Conservation (phyloP, 805 yeast species). For the Lipomyces sp. region DNA sequence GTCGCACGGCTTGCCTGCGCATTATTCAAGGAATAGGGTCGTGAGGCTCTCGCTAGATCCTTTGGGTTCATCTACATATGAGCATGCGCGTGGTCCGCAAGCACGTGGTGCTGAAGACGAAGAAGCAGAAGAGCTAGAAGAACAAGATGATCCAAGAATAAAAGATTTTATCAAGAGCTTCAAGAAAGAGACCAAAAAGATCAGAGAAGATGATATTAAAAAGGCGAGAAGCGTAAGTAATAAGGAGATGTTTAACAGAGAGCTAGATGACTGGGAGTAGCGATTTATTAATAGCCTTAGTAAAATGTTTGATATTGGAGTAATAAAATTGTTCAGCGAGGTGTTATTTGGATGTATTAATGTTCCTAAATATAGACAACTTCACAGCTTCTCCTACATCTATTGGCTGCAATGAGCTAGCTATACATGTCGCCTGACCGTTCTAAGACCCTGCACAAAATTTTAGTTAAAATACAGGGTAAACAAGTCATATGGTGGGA, state of each 20-base stretch:
- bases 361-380: background rate
- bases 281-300: background rate
- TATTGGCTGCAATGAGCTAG: background rate
- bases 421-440: background rate
- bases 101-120: conserved; percentile 5
- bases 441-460: too few species aligned
- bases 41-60: conserved; percentile 31
- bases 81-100: conserved; percentile 3
- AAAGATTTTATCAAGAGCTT: conserved; percentile 9
- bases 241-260: conserved; percentile 18
- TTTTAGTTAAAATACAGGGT: too few species aligned
- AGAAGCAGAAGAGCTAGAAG: conserved; percentile 11
- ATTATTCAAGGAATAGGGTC: conserved; percentile 35
- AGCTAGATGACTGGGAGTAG: conserved; percentile 16
- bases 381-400: background rate
- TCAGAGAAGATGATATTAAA: conserved; percentile 17
- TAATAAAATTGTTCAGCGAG: background rate
- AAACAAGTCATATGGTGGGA: too few species aligned
- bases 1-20: conserved; percentile 39
- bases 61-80: conserved; percentile 25
- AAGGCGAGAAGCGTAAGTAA: conserved; percentile 20
- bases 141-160: conserved; percentile 10
- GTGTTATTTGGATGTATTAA: background rate
- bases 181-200: conserved; percentile 11
- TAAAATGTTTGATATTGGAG: background rate